Base-by-base conservation (phyloP, 2,329 filamentous ascomycete genomes). In the Clathrospora elynae region DNA sequence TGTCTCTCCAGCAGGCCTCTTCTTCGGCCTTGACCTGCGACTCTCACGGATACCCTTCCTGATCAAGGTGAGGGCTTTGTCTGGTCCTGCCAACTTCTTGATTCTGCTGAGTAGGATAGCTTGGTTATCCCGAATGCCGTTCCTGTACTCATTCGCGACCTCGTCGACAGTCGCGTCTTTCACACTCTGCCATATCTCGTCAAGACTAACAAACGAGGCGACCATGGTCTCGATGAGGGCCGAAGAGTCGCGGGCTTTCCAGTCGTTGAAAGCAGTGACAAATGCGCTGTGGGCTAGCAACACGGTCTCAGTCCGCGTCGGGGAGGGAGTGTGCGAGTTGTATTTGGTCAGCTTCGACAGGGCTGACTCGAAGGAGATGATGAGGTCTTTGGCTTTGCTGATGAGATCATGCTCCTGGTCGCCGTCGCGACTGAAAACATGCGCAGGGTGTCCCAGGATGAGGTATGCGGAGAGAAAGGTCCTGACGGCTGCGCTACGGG, bases 201-300 rank as follows among this genome's bases (percentile, higher is more conserved):
- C 88, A 2, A 93, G 79, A 63, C 90, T 88, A 12, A 91, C 87
- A 67, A 92, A 91, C 53, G 90, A 87, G 60, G 88, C 80, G n/a
- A 92, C 78, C 88, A 93, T 91, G 41, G 89, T 85, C 58, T 91
- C 86, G 37, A 92, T 83, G 4, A 93, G 75, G 0, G 87, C 84
- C 39, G 84, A 84, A 0, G 87, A 88, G 64, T 92, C 88, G 37
- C 87, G 81, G 2, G 88, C 85, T 69, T 91, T 90, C 88, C 88
- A 93, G 3, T 87, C 84, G 47, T 88, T 87, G 61, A 93, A 91
- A 1, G 87, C 87, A 38, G 87, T 86, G 57, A 86, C 82, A 56
- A 90, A 93, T 0, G 84, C 81, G 20, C 85, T 81, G 61, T 91
- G 89, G 1, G 82, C 78, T 55, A 89, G 80, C 0, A 85, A 80